Evolutionary conservation across 139 green algal species (phyloP), one percentile per base, ranked within the genome.

Genomic region (Asterochloris sp.): DNA sequence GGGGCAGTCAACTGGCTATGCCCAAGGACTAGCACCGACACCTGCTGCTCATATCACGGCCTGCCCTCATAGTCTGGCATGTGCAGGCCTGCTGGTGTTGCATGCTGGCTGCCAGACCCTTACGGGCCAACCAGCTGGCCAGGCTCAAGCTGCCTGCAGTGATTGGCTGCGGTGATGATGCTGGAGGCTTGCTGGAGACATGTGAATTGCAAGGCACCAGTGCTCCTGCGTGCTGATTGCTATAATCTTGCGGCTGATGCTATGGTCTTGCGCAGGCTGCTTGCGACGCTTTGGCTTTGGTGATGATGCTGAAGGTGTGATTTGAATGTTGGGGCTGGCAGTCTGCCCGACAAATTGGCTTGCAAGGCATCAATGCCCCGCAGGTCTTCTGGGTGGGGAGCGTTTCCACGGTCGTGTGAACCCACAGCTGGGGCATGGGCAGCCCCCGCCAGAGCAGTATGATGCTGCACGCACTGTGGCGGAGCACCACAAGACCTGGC

Each of bases 381-480:
- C 76, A 85, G 82, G 82, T 4, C 28, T 85, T 6, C 24, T 80
- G 21, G 54, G 17, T n/a, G 69, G 78, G 21, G 54, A 19, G 24
- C 66, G 62, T 10, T 69, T 83, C 24, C 76, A 83, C 63, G 84
- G 84, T 8, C 66, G 83, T 4, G 80, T 24, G 13, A 78, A 81
- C 29, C 66, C 69, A 12, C 61, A 81, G 76, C 78, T 81, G 21
- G 84, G 84, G 76, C 69, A 73, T 15, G 81, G 84, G 17, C 15
- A 64, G 29, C 84, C 84, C 47, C 84, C 84, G 27, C 75, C 69
- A 24, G 69, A 81, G 24, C 77, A 85, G 29, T 75, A 78, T 62
- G 78, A 82, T 23, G 61, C 27, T 11, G 60, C 76, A n/a, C 47
- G 24, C 60, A 69, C 76, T 13, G 66, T 73, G 21, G 62, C n/a